Base-by-base conservation (phyloP, 352 stramenopile species). In the Phytophthora aleatoria region DNA sequence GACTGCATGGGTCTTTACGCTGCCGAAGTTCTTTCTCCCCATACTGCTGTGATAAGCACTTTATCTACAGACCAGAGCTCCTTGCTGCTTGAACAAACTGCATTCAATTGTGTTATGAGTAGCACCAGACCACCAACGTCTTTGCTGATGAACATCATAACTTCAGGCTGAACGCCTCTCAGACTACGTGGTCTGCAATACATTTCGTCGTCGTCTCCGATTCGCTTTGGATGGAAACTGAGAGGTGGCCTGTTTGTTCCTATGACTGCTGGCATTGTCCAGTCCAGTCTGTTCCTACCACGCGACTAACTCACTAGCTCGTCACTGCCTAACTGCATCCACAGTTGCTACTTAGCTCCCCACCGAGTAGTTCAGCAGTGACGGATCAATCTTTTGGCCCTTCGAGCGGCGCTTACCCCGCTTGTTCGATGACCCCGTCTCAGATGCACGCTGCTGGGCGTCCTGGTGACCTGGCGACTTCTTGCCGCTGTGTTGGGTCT, bases 311-410 rank as follows among this genome's bases (percentile, higher is more conserved):
- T 54, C 43, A 59, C 53, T 72, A 65, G 39, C 68, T 69, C 52
- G 59, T 50, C 54, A 42, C 69, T 66, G 43, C 42, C 43, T 50
- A 24, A 24, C 36, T 72, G 39, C 41, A 48, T 44, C 9, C 11
- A 38, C 6, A n/a, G 38, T 47, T 38, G 35, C 16, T n/a, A 51
- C 8, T 61, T 80, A 81, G 60, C 65, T 84, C 38, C 76, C 73
- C 49, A 87, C 69, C 3, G 76, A 86, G 69, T 87, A 92, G 73
- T 85, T 90, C 36, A 91, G 60, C 63, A 92, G 65, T n/a, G 78
- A 90, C 42, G 81, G 72, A 68, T 94, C 85, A 51, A 89, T 71
- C 61, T 90, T 87, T 70, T 91, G 77, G 48, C 78, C 76, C 65
- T 91, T 92, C 15, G 74, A 64, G 42, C 82, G 76, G 33, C 83